Evolutionary conservation across 2,329 filamentous ascomycete species (phyloP).

Genomic region (Pseudogymnoascus sp.): DNA sequence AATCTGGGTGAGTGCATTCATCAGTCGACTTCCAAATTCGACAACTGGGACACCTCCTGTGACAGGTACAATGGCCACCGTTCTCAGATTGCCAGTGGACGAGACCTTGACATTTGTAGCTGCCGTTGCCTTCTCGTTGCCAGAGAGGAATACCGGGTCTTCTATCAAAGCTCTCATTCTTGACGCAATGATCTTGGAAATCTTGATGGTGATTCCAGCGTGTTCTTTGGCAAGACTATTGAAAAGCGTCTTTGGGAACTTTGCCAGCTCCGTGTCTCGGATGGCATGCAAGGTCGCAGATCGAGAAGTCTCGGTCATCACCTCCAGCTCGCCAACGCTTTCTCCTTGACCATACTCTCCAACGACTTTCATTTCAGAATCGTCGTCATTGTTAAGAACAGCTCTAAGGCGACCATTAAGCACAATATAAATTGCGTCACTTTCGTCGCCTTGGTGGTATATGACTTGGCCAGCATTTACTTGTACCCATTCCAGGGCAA

Average conservation of each 20-base stretch:
- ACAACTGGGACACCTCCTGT: conserved; percentile 87
- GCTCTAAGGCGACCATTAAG: conserved; percentile 85
- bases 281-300: conserved; percentile 91
- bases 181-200: conserved; percentile 95
- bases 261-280: conserved; percentile 90
- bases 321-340: conserved; percentile 93
- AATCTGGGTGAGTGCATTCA: conserved; percentile 83
- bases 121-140: conserved; percentile 53
- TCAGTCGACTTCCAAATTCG: conserved; percentile 84
- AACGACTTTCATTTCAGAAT: conserved; percentile 71
- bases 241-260: conserved; percentile 91
- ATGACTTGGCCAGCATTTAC: conserved; percentile 92
- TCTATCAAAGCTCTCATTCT: conserved; percentile 87
- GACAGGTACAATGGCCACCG: conserved; percentile 85
- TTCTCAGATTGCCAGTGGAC: conserved; percentile 86
- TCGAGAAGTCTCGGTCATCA: conserved; percentile 88
- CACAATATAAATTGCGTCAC: conserved; percentile 96
- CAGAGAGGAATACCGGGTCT: conserved; percentile 61
- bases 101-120: conserved; percentile 61
- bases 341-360: conserved; percentile 96
- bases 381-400: conserved; percentile 64
- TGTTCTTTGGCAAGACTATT: conserved; percentile 97
- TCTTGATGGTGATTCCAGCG: conserved; percentile 96
- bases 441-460: conserved; percentile 89
- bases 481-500: conserved; percentile 96